These are phyloP conservation scores for Carex littledalei DNA, from an alignment of 176 grass and related monocot species.

Conservation along the genomic window DNA sequence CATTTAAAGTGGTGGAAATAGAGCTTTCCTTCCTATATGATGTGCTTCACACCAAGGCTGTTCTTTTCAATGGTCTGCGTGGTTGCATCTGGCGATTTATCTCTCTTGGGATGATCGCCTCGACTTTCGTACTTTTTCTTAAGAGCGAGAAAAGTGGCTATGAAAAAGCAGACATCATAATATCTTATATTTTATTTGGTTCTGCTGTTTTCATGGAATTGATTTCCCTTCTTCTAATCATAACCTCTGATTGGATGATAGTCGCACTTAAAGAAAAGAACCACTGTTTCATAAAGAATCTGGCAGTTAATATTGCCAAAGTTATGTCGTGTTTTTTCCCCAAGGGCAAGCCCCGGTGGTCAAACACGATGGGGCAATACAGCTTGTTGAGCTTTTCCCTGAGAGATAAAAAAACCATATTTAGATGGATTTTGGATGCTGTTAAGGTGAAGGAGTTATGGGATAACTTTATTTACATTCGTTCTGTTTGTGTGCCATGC, in stretches of 20 bases:
- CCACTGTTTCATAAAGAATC: neutral
- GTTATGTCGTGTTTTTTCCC: neutral
- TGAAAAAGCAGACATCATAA: constrained; percentile 1
- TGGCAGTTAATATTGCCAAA: neutral
- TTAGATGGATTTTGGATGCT: neutral
- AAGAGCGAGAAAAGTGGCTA: neutral
- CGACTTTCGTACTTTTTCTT: neutral
- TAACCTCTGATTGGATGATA: constrained; percentile 18
- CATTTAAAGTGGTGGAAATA: constrained; percentile 29
- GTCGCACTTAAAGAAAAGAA: neutral
- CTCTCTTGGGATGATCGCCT: neutral
- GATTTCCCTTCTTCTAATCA: neutral
- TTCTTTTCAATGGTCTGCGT: neutral
- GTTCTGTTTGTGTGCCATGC: neutral
- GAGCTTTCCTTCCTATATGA: constrained; percentile 30
- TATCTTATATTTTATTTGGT: constrained; percentile 32
- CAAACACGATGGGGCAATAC: constrained; percentile 27
- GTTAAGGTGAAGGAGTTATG: neutral
- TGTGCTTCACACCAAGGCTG: neutral
- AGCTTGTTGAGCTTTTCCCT: constrained; percentile 6
- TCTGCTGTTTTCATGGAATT: constrained; percentile 25
- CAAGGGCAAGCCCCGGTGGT: constrained; percentile 22
- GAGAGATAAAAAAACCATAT: neutral
- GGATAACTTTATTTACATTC: neutral
- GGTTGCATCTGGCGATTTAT: neutral